Conservation (phyloP, 2,329 filamentous ascomycete species). For the Massarina eburnea region DNA sequence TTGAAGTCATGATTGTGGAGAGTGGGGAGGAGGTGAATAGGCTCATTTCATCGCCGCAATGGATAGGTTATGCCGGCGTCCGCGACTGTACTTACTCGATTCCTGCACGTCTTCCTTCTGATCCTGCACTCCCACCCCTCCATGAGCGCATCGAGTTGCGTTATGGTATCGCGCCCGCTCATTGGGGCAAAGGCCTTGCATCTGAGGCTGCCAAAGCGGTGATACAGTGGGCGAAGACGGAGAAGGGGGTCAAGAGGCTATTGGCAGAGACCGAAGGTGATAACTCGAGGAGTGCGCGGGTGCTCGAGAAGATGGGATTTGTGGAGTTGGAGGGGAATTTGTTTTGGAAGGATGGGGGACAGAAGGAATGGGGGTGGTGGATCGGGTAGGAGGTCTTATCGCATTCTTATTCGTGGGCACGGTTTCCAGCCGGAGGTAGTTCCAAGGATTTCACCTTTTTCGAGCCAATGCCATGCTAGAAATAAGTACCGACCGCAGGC, state of each 20-base stretch:
- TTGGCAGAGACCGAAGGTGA: slow-evolving; percentile 25
- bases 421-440: too few species aligned
- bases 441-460: too few species aligned
- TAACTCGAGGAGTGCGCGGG: slow-evolving; percentile 23
- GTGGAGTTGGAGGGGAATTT: slow-evolving; percentile 8
- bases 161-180: slow-evolving; percentile 14
- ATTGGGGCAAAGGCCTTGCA: slow-evolving; percentile 19
- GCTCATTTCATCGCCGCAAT: slow-evolving; percentile 2
- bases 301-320: slow-evolving; percentile 31
- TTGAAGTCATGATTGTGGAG: too few species aligned
- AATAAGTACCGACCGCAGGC: neutral
- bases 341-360: slow-evolving; percentile 20
- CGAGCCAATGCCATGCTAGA: too few species aligned
- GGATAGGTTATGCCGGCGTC: slow-evolving; percentile 23
- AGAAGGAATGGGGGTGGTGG: slow-evolving; percentile 17
- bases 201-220: slow-evolving; percentile 18
- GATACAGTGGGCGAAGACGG: slow-evolving; percentile 16
- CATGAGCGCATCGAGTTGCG: slow-evolving; percentile 20
- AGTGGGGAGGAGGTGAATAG: neutral
- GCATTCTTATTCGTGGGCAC: too few species aligned
- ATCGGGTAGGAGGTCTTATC: too few species aligned
- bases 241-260: slow-evolving; percentile 14
- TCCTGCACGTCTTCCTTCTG: slow-evolving; percentile 5
- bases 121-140: slow-evolving; percentile 16
- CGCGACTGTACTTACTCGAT: slow-evolving; percentile 21